Conservation (phyloP, 352 stramenopile genomes). For the Hyaloperonospora arabidopsidis region DNA sequence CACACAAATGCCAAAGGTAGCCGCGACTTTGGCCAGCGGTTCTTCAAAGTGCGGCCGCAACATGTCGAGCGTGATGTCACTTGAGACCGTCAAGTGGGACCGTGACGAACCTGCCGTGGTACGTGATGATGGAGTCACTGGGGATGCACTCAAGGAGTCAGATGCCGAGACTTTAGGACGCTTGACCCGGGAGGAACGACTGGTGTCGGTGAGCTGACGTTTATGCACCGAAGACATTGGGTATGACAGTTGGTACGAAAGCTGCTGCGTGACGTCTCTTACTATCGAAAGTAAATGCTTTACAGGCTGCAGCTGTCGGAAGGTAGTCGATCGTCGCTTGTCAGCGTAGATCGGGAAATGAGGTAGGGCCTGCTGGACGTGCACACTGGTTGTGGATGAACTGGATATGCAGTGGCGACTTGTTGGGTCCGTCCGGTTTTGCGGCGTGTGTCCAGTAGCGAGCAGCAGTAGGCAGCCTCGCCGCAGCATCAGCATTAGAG, state of each 20-base stretch:
- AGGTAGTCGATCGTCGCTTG: background rate
- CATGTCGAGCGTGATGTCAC: constrained; percentile 75
- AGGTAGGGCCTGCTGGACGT: no score
- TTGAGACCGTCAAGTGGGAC: constrained; percentile 65
- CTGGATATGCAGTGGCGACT: constrained; percentile 27
- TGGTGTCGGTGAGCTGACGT: constrained; percentile 5
- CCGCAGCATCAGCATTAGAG: constrained; percentile 6
- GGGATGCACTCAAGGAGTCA: constrained; percentile 15
- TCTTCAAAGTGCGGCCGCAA: constrained; percentile 26
- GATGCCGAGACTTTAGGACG: constrained; percentile 21
- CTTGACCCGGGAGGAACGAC: constrained; percentile 10
- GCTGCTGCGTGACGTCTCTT: no score
- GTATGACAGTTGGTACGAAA: no score
- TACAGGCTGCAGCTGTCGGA: no score
- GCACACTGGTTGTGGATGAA: constrained; percentile 6
- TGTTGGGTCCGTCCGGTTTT: constrained; percentile 36
- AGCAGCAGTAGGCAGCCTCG: constrained; percentile 2
- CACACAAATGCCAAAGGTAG: constrained; percentile 74
- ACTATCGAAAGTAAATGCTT: no score
- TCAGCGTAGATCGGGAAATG: no score
- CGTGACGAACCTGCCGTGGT: constrained; percentile 26
- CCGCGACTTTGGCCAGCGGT: constrained; percentile 66
- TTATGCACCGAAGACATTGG: constrained; percentile 14
- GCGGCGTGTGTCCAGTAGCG: constrained; percentile 24
- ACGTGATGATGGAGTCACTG: constrained; percentile 8